These are phyloP conservation scores for Epichloe glyceriae DNA, from an alignment of 2,329 filamentous ascomycete genomes.

Conservation along the genomic window DNA sequence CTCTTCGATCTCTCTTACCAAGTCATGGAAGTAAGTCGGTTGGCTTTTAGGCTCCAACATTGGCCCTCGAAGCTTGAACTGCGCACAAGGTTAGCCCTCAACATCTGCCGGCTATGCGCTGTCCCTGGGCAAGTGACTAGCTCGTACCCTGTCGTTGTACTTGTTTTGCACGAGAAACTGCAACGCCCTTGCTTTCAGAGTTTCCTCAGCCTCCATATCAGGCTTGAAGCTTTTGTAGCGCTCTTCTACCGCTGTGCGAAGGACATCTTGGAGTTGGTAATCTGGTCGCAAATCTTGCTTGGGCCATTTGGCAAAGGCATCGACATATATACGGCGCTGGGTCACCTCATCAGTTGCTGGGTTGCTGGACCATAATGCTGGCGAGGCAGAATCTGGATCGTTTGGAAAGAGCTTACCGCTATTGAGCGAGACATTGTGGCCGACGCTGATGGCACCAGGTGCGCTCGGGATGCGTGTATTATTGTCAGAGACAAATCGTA, in stretches of 20 bases:
- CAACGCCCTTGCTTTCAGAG: slow-evolving; percentile 46
- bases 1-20: slow-evolving; percentile 49
- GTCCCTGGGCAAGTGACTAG: neutral
- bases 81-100: neutral
- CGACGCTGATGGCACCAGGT: neutral
- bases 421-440: slow-evolving; percentile 20
- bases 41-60: slow-evolving; percentile 48
- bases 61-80: slow-evolving; percentile 31
- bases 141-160: slow-evolving; percentile 41
- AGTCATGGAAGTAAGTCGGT: slow-evolving; percentile 48
- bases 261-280: slow-evolving; percentile 45
- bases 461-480: neutral
- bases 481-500: too few species aligned
- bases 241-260: slow-evolving; percentile 26
- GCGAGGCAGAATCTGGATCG: too few species aligned
- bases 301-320: slow-evolving; percentile 43
- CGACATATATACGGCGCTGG: slow-evolving; percentile 25
- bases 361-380: too few species aligned
- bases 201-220: slow-evolving; percentile 32
- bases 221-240: slow-evolving; percentile 21
- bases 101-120: neutral
- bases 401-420: slow-evolving; percentile 13
- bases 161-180: slow-evolving; percentile 46
- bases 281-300: slow-evolving; percentile 50
- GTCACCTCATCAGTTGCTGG: neutral